Evolutionary conservation across 179 eudicot species (phyloP), one percentile per base, ranked within the genome.

Genomic region (Silene vulgaris): DNA sequence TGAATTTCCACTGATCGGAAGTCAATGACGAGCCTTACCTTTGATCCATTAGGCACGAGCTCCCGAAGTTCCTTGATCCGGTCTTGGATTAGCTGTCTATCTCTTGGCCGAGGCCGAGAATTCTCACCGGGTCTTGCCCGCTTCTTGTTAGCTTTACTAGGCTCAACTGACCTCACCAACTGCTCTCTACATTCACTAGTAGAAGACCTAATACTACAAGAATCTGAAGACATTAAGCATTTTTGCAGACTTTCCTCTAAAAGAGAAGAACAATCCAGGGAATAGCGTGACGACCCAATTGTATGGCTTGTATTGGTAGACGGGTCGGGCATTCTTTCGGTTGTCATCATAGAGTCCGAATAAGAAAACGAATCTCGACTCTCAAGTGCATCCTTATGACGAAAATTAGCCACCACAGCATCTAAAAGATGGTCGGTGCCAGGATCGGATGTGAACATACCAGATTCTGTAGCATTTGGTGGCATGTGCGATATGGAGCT

Each of bases 51-150:
- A 30, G 99, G 97, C 65, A 95, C 97, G 70, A 95, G 90, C 61
- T 90, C 90, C 19, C 99, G 86, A 23, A 92, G 85, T 82, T 95
- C 96, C 80, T 92, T 95, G 73, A 95, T 84, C 23, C 97, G 97
- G 82, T 95, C 97, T 85, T 92, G 99, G 80, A 95, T 95, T 81
- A 95, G 84, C 74, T 95, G 99, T 76, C 99, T 88, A 80, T 95
- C 99, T 81, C 99, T 92, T 20, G 99, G 99, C 80, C 97, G 87
- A 61, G 97, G 95, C 71, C 90, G 89, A 37, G 86, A 78, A 79
- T 80, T 95, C 78, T 89, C 97, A 69, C 93, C 91, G 62, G 91
- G 89, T 65, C 88, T 92, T 60, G 92, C 90, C 81, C 97, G 87
- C 84, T 93, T 93, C 78, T 86, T 91, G 74, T 75, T 79, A 40